Base-by-base conservation (phyloP, 2,329 filamentous ascomycete genomes). In the Aspergillus intermedius region DNA sequence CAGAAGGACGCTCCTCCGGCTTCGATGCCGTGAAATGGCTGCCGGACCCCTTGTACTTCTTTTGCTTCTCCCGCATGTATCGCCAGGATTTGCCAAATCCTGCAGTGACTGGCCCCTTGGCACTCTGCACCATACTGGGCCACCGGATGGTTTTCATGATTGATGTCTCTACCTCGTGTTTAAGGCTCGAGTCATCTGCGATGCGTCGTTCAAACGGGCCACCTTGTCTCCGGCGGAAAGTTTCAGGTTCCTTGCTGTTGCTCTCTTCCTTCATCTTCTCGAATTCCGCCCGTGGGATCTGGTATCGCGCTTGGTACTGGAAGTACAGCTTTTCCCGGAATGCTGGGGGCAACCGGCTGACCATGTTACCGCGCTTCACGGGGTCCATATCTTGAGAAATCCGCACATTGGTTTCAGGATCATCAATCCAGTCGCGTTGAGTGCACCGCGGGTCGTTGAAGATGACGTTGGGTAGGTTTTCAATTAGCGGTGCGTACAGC, bases 291-390 rank as follows among this genome's bases (percentile, higher is more conserved):
- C 83, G 83, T 0, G 91, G 89, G 40, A 98, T 93, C 48, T 81
- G 79, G 61, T 91, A 94, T 62, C 95, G 91, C 65, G 86, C 84
- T 67, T 95, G 91, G 68, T 96, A 98, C 61, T 91, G 84, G 68
- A 95, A 95, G 72, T 98, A 98, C 0, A 98, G 75, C 50, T 89
- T 91, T 47, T 87, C 82, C 34, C 93, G 82, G 77, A 98, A 97
- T 5, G 83, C 78, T 60, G 86, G 86, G 3, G 93, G 93, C 9
- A 98, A 75, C 10, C 93, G 85, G 4, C 93, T 83, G 8, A 98
- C 91, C 88, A 98, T 98, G 69, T 98, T 98, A 15, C 88, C 89
- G 49, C 93, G 84, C 62, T 87, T 90, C 49, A 88, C 73, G 0
- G 91, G 88, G 60, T 95, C 88, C 90, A 97, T 94, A 61, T 97